Percentiles rank a stretch among this genome's conserved stretches.
Conservation (phyloP, 2,329 filamentous ascomycete genomes). For the Aspergillus floridensis region DNA sequence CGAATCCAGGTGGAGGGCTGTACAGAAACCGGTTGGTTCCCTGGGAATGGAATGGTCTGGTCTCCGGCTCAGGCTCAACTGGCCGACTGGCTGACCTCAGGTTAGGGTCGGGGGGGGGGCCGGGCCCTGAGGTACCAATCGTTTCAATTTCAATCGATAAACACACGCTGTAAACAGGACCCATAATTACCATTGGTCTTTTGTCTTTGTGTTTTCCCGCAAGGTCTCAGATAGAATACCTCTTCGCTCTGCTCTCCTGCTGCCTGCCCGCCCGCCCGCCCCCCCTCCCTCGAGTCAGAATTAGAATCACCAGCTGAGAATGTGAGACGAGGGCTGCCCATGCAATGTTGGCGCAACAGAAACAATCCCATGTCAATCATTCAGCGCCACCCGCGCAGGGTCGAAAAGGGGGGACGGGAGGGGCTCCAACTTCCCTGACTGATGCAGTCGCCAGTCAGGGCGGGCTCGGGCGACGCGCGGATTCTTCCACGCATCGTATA, state of each 20-base stretch:
- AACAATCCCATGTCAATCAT: constrained; percentile 17
- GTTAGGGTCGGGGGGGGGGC: neutral
- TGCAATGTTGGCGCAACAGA: constrained; percentile 7
- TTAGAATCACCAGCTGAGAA: constrained; percentile 4
- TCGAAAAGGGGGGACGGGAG: constrained; percentile 1
- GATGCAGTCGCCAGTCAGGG: neutral
- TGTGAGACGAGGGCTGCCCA: constrained; percentile 10
- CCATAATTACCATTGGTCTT: neutral
- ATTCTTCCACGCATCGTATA: neutral
- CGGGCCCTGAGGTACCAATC: neutral
- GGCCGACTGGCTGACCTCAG: neutral
- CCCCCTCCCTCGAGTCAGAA: neutral
- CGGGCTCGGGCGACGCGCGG: neutral
- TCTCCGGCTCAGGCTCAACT: neutral
- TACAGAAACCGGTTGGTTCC: constrained; percentile 8
- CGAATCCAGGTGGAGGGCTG: neutral
- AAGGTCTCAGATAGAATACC: constrained; percentile 6
- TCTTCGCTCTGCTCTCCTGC: neutral
- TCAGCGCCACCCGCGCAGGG: constrained; percentile 12
- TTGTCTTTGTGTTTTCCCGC: neutral
- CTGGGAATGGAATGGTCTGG: neutral
- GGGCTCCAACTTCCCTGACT: neutral
- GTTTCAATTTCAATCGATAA: neutral
- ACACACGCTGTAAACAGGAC: neutral
- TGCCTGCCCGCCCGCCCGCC: no score